phyloP scores from a whole-genome alignment of 805 yeast genomes.

The Zygoascus ofunaensis region DNA sequence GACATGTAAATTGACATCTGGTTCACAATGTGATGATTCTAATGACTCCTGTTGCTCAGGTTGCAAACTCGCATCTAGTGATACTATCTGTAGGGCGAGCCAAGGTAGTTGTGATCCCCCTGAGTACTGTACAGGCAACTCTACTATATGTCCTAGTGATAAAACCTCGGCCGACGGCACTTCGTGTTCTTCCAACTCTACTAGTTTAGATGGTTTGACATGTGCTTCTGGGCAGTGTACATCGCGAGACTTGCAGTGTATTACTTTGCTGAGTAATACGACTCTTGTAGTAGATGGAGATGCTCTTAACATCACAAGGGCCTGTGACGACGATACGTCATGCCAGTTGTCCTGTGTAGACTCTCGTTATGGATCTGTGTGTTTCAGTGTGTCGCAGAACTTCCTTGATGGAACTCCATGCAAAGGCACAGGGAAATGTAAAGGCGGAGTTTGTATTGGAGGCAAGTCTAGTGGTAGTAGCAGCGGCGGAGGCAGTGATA shows the following conservation, averaged over 20 bases:
- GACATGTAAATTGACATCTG: conserved; percentile 25
- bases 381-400: conserved; percentile 24
- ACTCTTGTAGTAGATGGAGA: conserved; percentile 16
- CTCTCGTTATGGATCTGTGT: conserved; percentile 18
- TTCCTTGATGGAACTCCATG: conserved; percentile 31
- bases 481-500: conserved; percentile 1
- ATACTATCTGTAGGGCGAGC: conserved; percentile 25
- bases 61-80: conserved; percentile 25
- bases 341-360: conserved; percentile 25
- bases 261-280: conserved; percentile 20
- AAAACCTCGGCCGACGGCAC: conserved; percentile 22
- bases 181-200: conserved; percentile 16
- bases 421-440: conserved; percentile 23
- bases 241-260: conserved; percentile 29
- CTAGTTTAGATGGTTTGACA: conserved; percentile 11
- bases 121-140: conserved; percentile 28
- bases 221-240: conserved; percentile 31
- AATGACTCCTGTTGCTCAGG: conserved; percentile 27
- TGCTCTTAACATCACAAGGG: conserved; percentile 20
- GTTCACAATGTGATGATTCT: conserved; percentile 26
- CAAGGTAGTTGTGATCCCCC: conserved; percentile 30
- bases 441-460: conserved; percentile 25
- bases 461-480: conserved; percentile 12
- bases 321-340: conserved; percentile 23
- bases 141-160: conserved; percentile 27